Base-by-base conservation (phyloP, 768 basidiomycete species). In the Macrolepiota albuminosa region DNA sequence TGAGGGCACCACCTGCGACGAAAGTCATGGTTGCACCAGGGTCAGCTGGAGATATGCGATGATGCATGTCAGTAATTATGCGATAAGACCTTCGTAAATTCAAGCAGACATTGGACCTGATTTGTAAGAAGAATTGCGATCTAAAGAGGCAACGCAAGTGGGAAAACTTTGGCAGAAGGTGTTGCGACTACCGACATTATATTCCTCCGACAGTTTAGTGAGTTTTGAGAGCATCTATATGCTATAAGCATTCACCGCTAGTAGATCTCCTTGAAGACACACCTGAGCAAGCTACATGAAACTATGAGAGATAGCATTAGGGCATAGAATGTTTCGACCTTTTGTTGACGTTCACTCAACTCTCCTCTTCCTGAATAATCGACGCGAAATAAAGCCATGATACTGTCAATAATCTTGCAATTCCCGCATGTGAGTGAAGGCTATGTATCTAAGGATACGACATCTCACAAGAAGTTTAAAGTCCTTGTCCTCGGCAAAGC, bases 1-100 rank as follows among this genome's bases (percentile, higher is more conserved):
- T 96, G 42, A 95, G 80, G 21, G 91, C 91, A 37, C 93, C 91
- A 43, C 94, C 95, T 29, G 93, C 95, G 45, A 95, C 95, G 68
- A 98, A 98, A 53, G 92, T 92, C 87, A 91, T 91, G 2, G 90
- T 93, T 52, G 94, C 95, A 52, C 95, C 95, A 24, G 95, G 95
- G 70, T 98, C 95, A 61, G 95, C 91, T 91, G 68, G 50, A 46
- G 8, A 49, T 24, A 26, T 26, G 29, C 31, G 21, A 40, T 46
- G 33, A 11, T 24, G 37, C 6, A 31, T 33, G 21, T 54, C 5
- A 54, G 29, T 6, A 10, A 42, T 10, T 7, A 54, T 40, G 29
- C 10, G 54, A 55, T 29, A 33, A 26, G 29, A 11, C 46, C 37
- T 18, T 43, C 24, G 51, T 13, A 9, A 26, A 47, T 47, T 6